Percentiles rank a stretch among this genome's conserved stretches.
These are phyloP conservation scores for Daedaleopsis nitida DNA, from an alignment of 768 basidiomycete genomes.

Conservation along the genomic window DNA sequence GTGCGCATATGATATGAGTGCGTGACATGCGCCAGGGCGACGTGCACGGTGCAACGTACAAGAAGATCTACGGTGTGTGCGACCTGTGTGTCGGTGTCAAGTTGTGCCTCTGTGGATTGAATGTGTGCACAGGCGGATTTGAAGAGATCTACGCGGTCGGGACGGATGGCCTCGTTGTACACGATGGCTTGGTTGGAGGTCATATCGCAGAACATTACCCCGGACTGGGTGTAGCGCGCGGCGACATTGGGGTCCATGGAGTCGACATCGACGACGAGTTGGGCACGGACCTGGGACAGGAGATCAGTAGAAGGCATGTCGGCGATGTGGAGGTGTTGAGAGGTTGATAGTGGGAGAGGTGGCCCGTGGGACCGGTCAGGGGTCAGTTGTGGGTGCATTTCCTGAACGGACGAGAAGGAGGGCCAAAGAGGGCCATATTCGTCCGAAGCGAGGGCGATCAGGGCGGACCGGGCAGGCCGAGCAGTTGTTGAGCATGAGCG, in stretches of 20 bases:
- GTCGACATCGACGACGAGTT: conserved; percentile 46
- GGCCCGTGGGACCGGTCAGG: neutral
- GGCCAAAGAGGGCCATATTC: no score
- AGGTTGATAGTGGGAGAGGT: neutral
- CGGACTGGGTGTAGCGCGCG: conserved; percentile 25
- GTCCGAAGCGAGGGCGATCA: no score
- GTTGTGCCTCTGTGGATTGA: conserved; percentile 15
- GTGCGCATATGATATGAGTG: conserved; percentile 1
- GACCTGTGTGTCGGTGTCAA: conserved; percentile 29
- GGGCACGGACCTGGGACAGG: conserved; percentile 39
- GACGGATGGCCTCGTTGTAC: conserved; percentile 35
- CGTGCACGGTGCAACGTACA: no score
- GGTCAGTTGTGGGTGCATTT: neutral
- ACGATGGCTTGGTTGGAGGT: conserved; percentile 54
- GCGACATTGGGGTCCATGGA: conserved; percentile 50
- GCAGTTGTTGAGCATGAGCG: no score
- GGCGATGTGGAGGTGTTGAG: neutral
- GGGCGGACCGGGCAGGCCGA: no score
- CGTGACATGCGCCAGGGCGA: neutral
- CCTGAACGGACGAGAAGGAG: no score
- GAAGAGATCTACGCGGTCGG: conserved; percentile 36
- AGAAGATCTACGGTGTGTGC: conserved; percentile 41
- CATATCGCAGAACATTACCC: conserved; percentile 43
- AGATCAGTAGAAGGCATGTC: conserved; percentile 29
- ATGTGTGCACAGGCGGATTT: conserved; percentile 32